Conservation (phyloP, 768 basidiomycete genomes). For the Crassisporium funariophilum region DNA sequence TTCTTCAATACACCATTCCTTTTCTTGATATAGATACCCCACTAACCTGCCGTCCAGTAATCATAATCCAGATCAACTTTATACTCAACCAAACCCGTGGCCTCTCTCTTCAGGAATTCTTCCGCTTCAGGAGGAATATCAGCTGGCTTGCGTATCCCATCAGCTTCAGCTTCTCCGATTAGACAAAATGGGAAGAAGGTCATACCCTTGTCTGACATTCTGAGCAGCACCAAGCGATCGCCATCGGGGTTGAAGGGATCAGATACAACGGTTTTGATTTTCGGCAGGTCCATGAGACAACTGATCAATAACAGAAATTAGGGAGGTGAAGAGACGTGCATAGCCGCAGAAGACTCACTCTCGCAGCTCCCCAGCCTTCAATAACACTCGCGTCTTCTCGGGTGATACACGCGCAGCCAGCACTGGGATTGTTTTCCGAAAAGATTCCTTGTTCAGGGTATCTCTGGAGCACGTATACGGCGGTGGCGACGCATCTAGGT, state of each 20-base stretch:
- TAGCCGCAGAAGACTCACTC: conserved; percentile 57
- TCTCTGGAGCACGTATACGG: conserved; percentile 51
- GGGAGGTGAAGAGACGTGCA: neutral
- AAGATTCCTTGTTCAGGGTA: conserved; percentile 62
- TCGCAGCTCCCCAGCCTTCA: conserved; percentile 60
- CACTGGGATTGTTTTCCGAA: conserved; percentile 65
- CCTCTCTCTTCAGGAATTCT: conserved; percentile 57
- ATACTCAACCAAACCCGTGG: conserved; percentile 58
- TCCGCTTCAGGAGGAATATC: conserved; percentile 60
- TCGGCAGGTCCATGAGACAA: conserved; percentile 67
- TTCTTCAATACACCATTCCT: conserved; percentile 1
- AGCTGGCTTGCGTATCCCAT: conserved; percentile 55
- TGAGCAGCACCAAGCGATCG: conserved; percentile 67
- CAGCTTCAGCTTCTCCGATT: conserved; percentile 13
- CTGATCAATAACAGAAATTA: conserved; percentile 33
- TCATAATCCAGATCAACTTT: conserved; percentile 73
- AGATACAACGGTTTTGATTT: conserved; percentile 57
- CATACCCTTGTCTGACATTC: conserved; percentile 62
- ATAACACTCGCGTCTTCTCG: conserved; percentile 51
- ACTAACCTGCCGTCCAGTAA: conserved; percentile 84
- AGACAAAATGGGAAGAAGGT: neutral
- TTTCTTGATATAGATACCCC: neutral
- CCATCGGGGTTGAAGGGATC: conserved; percentile 51
- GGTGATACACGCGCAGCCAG: conserved; percentile 69
- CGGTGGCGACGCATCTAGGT: conserved; percentile 43